Evolutionary conservation across 805 yeast species (phyloP).

Genomic region (Kurtzmaniella fragi): DNA sequence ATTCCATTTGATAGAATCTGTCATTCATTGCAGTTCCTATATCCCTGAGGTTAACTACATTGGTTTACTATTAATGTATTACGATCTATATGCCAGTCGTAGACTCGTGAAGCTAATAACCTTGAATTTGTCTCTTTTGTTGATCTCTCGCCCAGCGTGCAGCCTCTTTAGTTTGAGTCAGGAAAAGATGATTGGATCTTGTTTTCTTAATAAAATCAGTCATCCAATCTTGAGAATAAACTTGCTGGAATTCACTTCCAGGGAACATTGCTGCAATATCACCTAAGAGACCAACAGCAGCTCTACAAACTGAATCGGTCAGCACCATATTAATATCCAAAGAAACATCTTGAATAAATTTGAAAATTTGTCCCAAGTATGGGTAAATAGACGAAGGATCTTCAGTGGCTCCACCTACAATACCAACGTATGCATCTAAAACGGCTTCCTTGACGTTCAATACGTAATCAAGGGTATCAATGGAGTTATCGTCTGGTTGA

Average conservation of each 20-base stretch:
- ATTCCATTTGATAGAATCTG: no score
- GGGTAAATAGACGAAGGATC: slow-evolving; percentile 60
- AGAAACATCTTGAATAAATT: slow-evolving; percentile 57
- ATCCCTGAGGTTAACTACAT: no score
- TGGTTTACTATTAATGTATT: no score
- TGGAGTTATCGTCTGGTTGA: slow-evolving; percentile 59
- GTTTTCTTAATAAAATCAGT: slow-evolving; percentile 70
- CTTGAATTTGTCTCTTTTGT: slow-evolving; percentile 42
- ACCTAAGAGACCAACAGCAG: slow-evolving; percentile 88
- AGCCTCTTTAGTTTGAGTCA: slow-evolving; percentile 74
- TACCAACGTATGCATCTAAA: slow-evolving; percentile 94
- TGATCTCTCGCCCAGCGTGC: slow-evolving; percentile 97
- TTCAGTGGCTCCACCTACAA: slow-evolving; percentile 82
- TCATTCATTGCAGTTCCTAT: no score
- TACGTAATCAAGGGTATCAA: slow-evolving; percentile 75
- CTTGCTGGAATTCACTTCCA: slow-evolving; percentile 64
- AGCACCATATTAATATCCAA: slow-evolving; percentile 55
- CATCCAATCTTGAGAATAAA: slow-evolving; percentile 74
- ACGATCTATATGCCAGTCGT: slow-evolving; percentile 4
- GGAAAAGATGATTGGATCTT: slow-evolving; percentile 56
- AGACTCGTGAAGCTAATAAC: slow-evolving; percentile 1
- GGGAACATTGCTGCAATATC: slow-evolving; percentile 87
- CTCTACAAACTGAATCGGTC: slow-evolving; percentile 69
- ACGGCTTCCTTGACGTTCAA: slow-evolving; percentile 75
- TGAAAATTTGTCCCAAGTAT: slow-evolving; percentile 65